These are phyloP conservation scores for Leccinum holopus DNA, from an alignment of 1,284 basidiomycete genomes.

Conservation along the genomic window DNA sequence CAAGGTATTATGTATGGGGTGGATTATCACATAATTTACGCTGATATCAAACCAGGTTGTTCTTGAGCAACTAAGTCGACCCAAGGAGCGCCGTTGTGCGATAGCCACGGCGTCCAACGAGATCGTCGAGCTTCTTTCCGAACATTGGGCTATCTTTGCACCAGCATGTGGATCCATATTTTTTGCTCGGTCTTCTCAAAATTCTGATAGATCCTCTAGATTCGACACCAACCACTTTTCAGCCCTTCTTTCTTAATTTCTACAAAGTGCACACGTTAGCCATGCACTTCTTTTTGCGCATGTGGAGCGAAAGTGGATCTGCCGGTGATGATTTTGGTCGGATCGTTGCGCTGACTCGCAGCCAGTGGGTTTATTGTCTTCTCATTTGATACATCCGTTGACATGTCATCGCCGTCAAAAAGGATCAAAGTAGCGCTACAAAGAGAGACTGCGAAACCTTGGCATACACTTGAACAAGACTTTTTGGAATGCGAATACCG, in stretches of 20 bases:
- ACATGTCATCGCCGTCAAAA: slow-evolving; percentile 2
- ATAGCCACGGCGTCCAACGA: slow-evolving; percentile 86
- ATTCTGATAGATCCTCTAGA: slow-evolving; percentile 43
- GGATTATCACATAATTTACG: background rate
- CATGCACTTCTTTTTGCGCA: slow-evolving; percentile 86
- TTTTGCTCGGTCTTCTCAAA: slow-evolving; percentile 8
- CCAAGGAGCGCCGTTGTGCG: slow-evolving; percentile 78
- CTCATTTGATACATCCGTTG: slow-evolving; percentile 10
- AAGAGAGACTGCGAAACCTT: slow-evolving; percentile 74
- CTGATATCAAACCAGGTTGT: slow-evolving; percentile 53
- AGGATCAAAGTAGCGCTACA: slow-evolving; percentile 78
- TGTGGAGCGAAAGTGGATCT: slow-evolving; percentile 94
- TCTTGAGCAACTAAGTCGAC: slow-evolving; percentile 81
- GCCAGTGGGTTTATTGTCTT: slow-evolving; percentile 62
- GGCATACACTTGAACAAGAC: slow-evolving; percentile 85
- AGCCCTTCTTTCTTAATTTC: slow-evolving; percentile 90
- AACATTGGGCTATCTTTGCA: slow-evolving; percentile 82
- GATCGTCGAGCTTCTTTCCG: slow-evolving; percentile 83
- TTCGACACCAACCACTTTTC: slow-evolving; percentile 80
- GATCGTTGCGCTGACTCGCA: slow-evolving; percentile 79
- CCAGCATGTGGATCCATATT: slow-evolving; percentile 59
- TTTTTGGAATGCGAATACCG: slow-evolving; percentile 88
- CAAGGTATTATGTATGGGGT: slow-evolving; percentile 50
- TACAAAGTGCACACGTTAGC: slow-evolving; percentile 80
- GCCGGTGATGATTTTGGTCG: slow-evolving; percentile 78